Percentiles rank a stretch among this genome's conserved stretches.
Conservation (phyloP, 257 asterid genomes). For the Ophiorrhiza pumila region DNA sequence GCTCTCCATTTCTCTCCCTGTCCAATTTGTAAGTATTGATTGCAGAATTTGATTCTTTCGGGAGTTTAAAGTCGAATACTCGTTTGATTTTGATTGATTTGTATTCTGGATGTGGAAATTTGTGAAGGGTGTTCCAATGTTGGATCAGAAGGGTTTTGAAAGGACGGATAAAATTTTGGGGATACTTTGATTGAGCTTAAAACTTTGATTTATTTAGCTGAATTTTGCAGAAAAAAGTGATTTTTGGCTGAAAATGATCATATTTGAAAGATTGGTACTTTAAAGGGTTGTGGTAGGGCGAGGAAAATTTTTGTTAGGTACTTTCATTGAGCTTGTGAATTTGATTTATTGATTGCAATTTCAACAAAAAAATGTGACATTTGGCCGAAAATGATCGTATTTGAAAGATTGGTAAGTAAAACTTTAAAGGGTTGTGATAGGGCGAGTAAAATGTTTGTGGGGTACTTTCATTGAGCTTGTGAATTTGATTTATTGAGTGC, state of each 20-base stretch:
- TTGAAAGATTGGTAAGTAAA: neutral
- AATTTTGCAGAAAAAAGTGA: neutral
- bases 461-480: too few species aligned
- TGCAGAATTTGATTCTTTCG: neutral
- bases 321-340: neutral
- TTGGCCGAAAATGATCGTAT: neutral
- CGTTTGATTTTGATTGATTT: neutral
- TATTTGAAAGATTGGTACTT: neutral
- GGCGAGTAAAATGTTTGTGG: too few species aligned
- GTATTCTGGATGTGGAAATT: neutral
- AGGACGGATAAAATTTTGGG: neutral
- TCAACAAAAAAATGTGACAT: neutral
- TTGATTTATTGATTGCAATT: neutral
- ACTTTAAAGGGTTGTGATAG: too few species aligned
- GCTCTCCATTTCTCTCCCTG: constrained; percentile 46
- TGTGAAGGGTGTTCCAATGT: neutral
- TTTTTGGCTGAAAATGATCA: neutral
- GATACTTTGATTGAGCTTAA: too few species aligned
- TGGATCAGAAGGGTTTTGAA: neutral
- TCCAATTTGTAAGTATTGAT: constrained; percentile 38
- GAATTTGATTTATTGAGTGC: constrained; percentile 2
- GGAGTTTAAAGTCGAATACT: neutral
- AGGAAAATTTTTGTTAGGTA: neutral
- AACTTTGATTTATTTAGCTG: neutral
- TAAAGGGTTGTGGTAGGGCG: neutral